A percentile compares a stretch with the other conserved stretches of the same genome.
phyloP scores from a whole-genome alignment of 441 rosid species.

The Pelargonium australe region DNA sequence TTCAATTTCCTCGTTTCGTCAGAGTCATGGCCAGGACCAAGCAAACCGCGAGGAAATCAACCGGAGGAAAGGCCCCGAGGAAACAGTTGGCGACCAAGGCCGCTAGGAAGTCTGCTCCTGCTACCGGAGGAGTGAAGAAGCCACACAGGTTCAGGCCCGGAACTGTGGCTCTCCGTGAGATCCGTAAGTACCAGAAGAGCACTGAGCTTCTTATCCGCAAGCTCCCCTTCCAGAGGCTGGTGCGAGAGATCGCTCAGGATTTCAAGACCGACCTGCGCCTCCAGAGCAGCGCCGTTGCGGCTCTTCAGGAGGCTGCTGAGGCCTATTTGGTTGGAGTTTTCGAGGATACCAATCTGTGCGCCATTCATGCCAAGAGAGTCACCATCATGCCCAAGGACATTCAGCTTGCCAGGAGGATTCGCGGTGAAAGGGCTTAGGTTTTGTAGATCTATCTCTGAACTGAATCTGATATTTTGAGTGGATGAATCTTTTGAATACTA shows the following conservation, averaged over 20 bases:
- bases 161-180: background rate
- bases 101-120: background rate
- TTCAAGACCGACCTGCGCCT: background rate
- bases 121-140: background rate
- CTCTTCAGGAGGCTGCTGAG: background rate
- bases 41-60: background rate
- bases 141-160: slow-evolving; percentile 3
- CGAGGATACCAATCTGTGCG: background rate
- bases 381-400: too few relatives aligned
- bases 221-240: background rate
- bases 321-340: background rate
- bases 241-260: background rate
- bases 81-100: background rate
- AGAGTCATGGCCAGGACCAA: too few relatives aligned
- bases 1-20: too few relatives aligned
- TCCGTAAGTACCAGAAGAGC: background rate
- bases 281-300: background rate
- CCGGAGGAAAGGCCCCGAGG: background rate
- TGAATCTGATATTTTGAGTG: too few relatives aligned
- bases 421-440: too few relatives aligned
- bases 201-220: background rate
- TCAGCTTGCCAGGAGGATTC: too few relatives aligned
- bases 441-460: too few relatives aligned
- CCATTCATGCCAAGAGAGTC: background rate
- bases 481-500: too few relatives aligned